Evolutionary conservation across 306 rosid genomes (phyloP), one percentile per base, ranked within the genome.

Genomic region (Cucumis hystrix): DNA sequence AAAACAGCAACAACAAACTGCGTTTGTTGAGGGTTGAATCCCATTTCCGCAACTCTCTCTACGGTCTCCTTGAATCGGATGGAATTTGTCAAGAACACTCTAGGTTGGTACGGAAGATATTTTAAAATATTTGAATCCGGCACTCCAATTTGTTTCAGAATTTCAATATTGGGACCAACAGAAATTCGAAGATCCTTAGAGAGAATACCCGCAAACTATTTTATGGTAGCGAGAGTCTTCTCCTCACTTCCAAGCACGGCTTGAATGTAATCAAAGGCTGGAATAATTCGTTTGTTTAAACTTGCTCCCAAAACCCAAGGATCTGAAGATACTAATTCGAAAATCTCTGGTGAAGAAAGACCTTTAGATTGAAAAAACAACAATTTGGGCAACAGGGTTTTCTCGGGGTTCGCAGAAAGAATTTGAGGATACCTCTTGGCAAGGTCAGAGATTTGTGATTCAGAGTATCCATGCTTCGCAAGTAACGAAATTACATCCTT

Each of bases 381-480:
- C 52, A 84, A 66, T 66, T 84, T 86, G 55, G 90, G 92, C 65
- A 80, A 72, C 47, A 86, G 85, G 79, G 77, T 79, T 6, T 71
- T 77, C 23, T 84, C 80, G 21, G 88, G 75, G 5, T 86, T 78
- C 13, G 71, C 8, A 8, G 35, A 16, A 72, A 87, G 85, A 37
- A 84, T 5, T 4, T 0, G 0, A 1, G 90, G 83, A 7, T 6
- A 15, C 25, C 11, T 59, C 51, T 16, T 61, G 41, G 79, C 80
- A 30, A 84, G 5, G 43, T 23, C 66, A 12, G 75, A 73, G 55
- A 84, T 66, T 12, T 84, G 85, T 21, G 86, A 16, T 16, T 35
- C 23, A 2, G 83, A 73, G 77, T 83, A 65, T 9, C 90, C 86
- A 2, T 80, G 61, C 33, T 45, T 74, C 76, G 61, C 73, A 15